Evolutionary conservation across 108 stramenopile genomes (phyloP), one percentile per base, ranked within the genome.

Genomic region (Pseudonitzschia delicatissima): DNA sequence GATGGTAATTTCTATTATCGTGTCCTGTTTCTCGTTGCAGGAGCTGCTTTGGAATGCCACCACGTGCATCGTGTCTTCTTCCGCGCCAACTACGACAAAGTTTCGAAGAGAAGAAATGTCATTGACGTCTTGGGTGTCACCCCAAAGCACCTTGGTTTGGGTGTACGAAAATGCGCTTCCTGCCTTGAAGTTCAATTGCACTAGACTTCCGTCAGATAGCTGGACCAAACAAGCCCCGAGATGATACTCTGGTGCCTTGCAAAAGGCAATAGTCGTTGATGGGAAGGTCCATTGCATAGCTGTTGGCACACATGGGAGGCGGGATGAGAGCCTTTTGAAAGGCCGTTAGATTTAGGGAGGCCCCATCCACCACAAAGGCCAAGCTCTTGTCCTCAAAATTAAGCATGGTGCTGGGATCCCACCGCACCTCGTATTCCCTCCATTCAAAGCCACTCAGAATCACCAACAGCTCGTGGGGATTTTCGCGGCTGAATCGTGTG

Each of bases 231-330:
- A 17, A 33, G 66, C 63, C 5, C 76, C 67, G n/a, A 23, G 20
- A 53, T 45, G 15, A 13, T 36, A 20, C 23, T 29, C 23, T n/a
- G n/a, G n/a, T 5, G 32, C 42, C 1, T 63, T 37, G 28, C 67
- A 68, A 62, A 74, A 73, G 12, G 62, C 29, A 21, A 81, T 60
- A n/a, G 15, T 70, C 57, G 12, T 8, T 31, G 18, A 86, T 71
- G n/a, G 87, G 84, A 23, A 68, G 62, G 32, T 76, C 79, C 68
- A 94, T 62, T 45, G 47, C 63, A 27, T 80, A 35, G 9, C 62
- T 72, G n/a, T 70, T 62, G n/a, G 72, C 77, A 74, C 66, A 87
- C 93, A 94, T 92, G 12, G 94, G 94, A 36, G 94, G 94, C 65
- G 94, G 94, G 18, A 92, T 72, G 27, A 92, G 45, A 13, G 89